Base-by-base conservation (phyloP, 192 early-diverging fungal genomes). In the Globomyces pollinis-pini region DNA sequence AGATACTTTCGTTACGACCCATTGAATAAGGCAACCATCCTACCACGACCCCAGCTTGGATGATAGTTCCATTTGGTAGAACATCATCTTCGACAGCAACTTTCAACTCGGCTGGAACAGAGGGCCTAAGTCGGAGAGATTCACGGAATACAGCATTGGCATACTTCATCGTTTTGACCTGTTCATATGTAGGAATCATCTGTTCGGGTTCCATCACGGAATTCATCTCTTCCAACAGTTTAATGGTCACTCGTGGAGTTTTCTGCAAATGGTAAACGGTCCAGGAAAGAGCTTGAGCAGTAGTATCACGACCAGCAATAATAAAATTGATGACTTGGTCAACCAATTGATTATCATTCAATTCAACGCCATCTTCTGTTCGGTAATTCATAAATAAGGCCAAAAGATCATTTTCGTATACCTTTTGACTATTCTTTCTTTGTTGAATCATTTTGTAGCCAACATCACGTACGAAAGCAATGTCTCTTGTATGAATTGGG, bases 21-120 rank as follows among this genome's bases (percentile, higher is more conserved):
- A 81, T 75, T 1, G 60, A 41, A 39, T 77, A 88, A 1, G 72
- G 65, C 9, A 55, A 60, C 76, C 73, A 88, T 1, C 52, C 36
- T 6, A 87, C 67, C 2, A 43, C 29, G 1, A 77, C 67, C 3
- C 85, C 85, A 23, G 58, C 67, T 18, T 65, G 50, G 41, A 88
- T 63, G 15, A 38, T 11, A 16, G 72, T 77, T 2, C 84, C 84
- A 59, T 84, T 76, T 9, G 86, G 86, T 13, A 81, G 67, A 12
- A 82, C 61, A 39, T 75, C 53, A n/a, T 83, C 80, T 3, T 71
- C 39, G 9, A 78, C 36, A 1, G 75, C 71, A 21, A 63, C 63
- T 63, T 81, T 82, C 15, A 66, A 35, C 33, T 84, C 77, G 1
- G 34, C 13, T 2, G 83, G 84, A 3, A 86, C 83, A 34, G 72